Evolutionary conservation across 331 rosid species (phyloP), one percentile per base, ranked within the genome.

Genomic region (Dryas integrifolia): DNA sequence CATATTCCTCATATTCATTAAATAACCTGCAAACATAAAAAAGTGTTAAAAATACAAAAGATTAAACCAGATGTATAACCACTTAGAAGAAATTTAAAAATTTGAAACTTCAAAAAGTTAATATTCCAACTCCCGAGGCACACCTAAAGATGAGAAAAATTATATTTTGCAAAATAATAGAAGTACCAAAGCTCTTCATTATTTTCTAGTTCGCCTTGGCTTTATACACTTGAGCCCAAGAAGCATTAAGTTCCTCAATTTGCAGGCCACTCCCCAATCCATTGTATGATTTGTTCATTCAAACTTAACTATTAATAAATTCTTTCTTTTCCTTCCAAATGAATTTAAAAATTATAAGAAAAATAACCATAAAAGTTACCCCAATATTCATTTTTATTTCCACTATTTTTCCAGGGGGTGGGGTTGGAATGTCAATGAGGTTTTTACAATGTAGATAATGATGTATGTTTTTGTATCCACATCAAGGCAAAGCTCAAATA

Each of bases 1-100:
- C 98, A 79, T 84, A 79, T 38, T 92, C 98, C 79, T 84, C 92
- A 75, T 86, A 89, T 69, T 83, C 86, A 47, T 87, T 91, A 79
- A 95, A 95, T 75, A 89, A 71, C 86, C 98, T 95, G 90, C 40
- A 76, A 64, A 1, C 35, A 30, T 30, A 65, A 53, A 63, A 60
- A 9, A 76, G 16, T 1, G 7, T 26, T 46, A 49, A 6, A 70
- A 47, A 46, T 18, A 7, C 7, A 5, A 76, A 7, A 62, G 35
- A 12, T 40, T 0, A 24, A n/a, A 26, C 46, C 9, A 52, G 7
- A 10, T 0, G 65, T 18, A 67, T 66, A 10, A n/a, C 10, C 4
- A 21, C 15, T 11, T 3, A 6, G 26, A 78, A 3, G 48, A 53
- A 67, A 14, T 13, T 18, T 70, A 5, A 55, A 41, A 41, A 0